Evolutionary conservation across 768 basidiomycete genomes (phyloP).

Genomic region (Phaeotremella skinneri): DNA sequence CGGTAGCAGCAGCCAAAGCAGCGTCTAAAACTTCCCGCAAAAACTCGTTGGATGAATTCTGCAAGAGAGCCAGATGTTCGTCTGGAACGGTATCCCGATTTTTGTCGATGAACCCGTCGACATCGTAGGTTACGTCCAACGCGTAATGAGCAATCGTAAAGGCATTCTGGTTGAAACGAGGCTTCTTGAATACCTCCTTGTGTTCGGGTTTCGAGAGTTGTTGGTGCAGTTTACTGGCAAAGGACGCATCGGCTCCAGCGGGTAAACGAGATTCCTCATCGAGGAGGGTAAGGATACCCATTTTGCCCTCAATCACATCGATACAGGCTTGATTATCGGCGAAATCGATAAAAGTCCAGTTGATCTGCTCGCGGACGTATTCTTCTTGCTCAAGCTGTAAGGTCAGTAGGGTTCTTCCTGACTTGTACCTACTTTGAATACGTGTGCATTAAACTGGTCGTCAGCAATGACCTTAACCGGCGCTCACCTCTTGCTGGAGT

Average conservation of each 20-base stretch:
- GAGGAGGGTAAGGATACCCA: conserved; percentile 88
- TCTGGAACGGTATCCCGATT: conserved; percentile 98
- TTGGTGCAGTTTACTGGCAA: conserved; percentile 84
- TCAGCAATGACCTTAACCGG: neutral
- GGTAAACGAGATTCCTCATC: conserved; percentile 98
- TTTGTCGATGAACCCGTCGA: conserved; percentile 97
- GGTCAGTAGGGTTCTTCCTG: neutral
- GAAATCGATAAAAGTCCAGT: conserved; percentile 99
- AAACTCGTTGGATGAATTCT: conserved; percentile 83
- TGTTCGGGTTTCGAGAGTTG: conserved; percentile 82
- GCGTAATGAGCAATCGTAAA: conserved; percentile 99
- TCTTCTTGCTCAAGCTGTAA: conserved; percentile 99
- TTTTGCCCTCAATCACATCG: conserved; percentile 94
- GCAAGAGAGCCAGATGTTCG: conserved; percentile 87
- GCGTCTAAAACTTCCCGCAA: conserved; percentile 91
- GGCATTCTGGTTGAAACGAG: conserved; percentile 93
- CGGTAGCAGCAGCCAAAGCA: conserved; percentile 70
- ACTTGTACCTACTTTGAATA: conserved; percentile 53
- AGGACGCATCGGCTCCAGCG: conserved; percentile 84
- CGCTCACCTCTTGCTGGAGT: conserved; percentile 85
- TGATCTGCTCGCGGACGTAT: conserved; percentile 96
- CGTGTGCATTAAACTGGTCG: conserved; percentile 93
- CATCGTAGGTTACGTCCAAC: conserved; percentile 95
- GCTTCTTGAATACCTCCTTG: conserved; percentile 92
- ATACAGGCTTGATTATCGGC: conserved; percentile 99